Conservation (phyloP, 257 asterid species). For the Petrea volubilis region DNA sequence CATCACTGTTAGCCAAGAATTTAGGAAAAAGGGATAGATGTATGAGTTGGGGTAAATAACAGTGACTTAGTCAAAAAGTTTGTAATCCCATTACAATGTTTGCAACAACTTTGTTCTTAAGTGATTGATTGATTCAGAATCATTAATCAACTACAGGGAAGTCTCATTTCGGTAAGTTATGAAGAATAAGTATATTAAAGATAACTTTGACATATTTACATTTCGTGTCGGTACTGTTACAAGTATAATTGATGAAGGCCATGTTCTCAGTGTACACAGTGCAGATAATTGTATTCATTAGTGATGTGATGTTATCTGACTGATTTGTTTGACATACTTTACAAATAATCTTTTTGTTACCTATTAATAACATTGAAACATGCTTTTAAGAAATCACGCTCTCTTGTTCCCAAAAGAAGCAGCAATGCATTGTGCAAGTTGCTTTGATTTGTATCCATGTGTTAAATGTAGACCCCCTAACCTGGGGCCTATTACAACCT, state of each 20-base stretch:
- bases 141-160: conserved; percentile 1
- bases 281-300: conserved; percentile 5
- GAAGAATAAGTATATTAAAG: background rate
- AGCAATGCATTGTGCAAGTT: conserved; percentile 23
- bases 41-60: background rate
- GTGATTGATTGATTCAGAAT: background rate
- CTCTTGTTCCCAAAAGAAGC: conserved; percentile 31
- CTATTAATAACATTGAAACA: conserved; percentile 18
- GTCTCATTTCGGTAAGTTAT: conserved; percentile 7
- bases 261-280: background rate
- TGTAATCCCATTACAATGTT: background rate
- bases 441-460: conserved; percentile 20
- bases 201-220: background rate
- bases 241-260: background rate
- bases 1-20: conserved; percentile 5
- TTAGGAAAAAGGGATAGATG: background rate
- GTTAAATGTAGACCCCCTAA: conserved; percentile 22
- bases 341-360: conserved; percentile 16
- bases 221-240: background rate
- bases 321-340: conserved; percentile 5
- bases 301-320: background rate
- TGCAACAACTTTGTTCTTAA: background rate
- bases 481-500: conserved; percentile 20
- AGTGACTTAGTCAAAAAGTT: background rate
- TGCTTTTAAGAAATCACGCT: conserved; percentile 18